Evolutionary conservation across 2,329 filamentous ascomycete genomes (phyloP).

Genomic region (Aspergillus uvarum): DNA sequence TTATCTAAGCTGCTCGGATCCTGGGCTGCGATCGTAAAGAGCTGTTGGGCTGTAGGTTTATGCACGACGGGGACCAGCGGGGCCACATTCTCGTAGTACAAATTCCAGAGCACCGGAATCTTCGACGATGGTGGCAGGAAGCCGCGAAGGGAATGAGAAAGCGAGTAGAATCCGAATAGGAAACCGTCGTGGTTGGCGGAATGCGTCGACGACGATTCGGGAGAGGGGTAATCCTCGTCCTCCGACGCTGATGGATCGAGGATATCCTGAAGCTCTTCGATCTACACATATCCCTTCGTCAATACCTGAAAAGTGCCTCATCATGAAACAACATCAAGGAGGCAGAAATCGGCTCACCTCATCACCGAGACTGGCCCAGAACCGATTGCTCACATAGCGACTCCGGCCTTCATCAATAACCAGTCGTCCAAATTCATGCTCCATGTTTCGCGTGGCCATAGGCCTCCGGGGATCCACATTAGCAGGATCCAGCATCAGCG

Average conservation of each 20-base stretch:
- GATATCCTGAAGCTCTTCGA: constrained; percentile 63
- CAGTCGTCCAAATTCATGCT: constrained; percentile 56
- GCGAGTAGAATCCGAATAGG: constrained; percentile 60
- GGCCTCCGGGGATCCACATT: constrained; percentile 23
- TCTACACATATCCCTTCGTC: constrained; percentile 33
- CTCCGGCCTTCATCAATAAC: constrained; percentile 61
- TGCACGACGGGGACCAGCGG: constrained; percentile 62
- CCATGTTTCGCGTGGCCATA: constrained; percentile 25
- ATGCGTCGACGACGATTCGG: constrained; percentile 38
- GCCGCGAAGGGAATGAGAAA: constrained; percentile 54
- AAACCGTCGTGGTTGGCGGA: constrained; percentile 57
- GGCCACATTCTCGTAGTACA: constrained; percentile 62
- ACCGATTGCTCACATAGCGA: constrained; percentile 62
- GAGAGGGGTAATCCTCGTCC: constrained; percentile 54
- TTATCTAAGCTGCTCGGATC: constrained; percentile 54
- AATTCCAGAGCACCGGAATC: constrained; percentile 56
- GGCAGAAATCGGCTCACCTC: constrained; percentile 45
- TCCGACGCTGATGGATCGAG: constrained; percentile 59
- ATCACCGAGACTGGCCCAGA: constrained; percentile 62
- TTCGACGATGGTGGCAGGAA: constrained; percentile 57
- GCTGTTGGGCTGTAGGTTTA: constrained; percentile 53
- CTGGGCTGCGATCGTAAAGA: constrained; percentile 52
- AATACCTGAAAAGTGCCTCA: constrained; percentile 7
- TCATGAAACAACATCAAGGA: not conserved
- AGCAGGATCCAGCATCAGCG: constrained; percentile 6